Base-by-base conservation (phyloP, 179 eudicot genomes). In the Pouteria campechiana region DNA sequence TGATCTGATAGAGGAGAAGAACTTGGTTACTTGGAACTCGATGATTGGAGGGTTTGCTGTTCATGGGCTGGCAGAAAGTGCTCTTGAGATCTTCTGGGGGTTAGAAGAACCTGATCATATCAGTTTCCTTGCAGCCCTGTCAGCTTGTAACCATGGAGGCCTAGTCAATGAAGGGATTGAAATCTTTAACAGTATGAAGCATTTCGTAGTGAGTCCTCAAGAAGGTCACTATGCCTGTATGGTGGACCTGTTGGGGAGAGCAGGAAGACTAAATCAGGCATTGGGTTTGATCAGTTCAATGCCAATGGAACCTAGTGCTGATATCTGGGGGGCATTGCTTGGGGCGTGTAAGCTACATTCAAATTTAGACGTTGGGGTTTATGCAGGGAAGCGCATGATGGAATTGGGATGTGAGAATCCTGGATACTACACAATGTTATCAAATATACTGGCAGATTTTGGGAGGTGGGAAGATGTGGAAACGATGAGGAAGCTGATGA, bases 141-240 rank as follows among this genome's bases (percentile, higher is more conserved):
- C 75, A 49, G 78, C 94, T 48, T 83, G 94, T 44, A 75, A 88
- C 59, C 94, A 83, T 50, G 68, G 84, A 2, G 88, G 94, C 29
- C 30, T 83, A 65, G 71, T 63, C 41, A 81, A 73, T 25, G 49
- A 48, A 32, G 94, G 88, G 23, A 70, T 76, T 13, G 25, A 48
- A 34, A 70, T 70, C 56, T 83, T 83, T 25, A 37, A 79, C 55
- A 41, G 46, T 8, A 83, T 83, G 94, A 42, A 32, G 19, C 77
- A 75, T 22, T 76, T 62, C 33, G 72, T 79, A 17, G 69, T 79
- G 58, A 65, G 54, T 28, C 94, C 94, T 0, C 64, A 50, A 24
- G 73, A 46, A 5, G 88, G 79, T 50, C 94, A 83, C 52, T 79
- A 79, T 56, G 84, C 94, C 17, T 79, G 88, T 46, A 68, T 79